Evolutionary conservation across 768 basidiomycete species (phyloP), one percentile per base, ranked within the genome.

Genomic region (Boletus barrowsii): DNA sequence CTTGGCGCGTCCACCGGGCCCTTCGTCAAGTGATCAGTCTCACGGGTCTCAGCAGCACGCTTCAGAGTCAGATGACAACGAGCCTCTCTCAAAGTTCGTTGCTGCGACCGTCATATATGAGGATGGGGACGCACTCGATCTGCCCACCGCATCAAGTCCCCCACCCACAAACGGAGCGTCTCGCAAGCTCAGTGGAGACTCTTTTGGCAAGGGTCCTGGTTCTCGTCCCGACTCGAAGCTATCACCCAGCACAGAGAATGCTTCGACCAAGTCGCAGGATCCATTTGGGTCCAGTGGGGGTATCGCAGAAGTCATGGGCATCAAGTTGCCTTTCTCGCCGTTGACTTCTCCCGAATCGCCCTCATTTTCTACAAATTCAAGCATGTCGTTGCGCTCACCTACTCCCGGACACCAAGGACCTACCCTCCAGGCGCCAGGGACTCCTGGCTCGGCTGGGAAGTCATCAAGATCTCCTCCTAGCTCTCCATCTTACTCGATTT

Each of bases 181-280:
- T 44, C 68, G 69, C 42, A 67, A 67, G 18, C 65, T 41, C 18
- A 78, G 75, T 51, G 63, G 60, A n/a, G 76, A 77, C 8, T 77
- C 75, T 14, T 59, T 62, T 29, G 63, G 58, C 10, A 66, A 42
- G 13, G 56, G 58, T 18, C 24, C 70, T 18, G 53, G 65, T 44
- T 74, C 74, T 18, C 69, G 73, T 10, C 70, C 75, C 14, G 75
- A 75, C 44, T 77, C 76, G n/a, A 75, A 72, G 53, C 58, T 73
- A 39, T 68, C 70, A 5, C 68, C 71, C 6, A 68, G 48, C 10
- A 30, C 51, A 37, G 71, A 70, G 20, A 67, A 51, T 48, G 17
- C 32, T 14, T 42, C 33, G 4, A 42, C 47, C 49, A 70, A 61
- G 39, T 57, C 60, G 45, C 60, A 58, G 13, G 69, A 71, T 47